Evolutionary conservation across 179 eudicot genomes (phyloP).

Genomic region (Camellia oleifera): DNA sequence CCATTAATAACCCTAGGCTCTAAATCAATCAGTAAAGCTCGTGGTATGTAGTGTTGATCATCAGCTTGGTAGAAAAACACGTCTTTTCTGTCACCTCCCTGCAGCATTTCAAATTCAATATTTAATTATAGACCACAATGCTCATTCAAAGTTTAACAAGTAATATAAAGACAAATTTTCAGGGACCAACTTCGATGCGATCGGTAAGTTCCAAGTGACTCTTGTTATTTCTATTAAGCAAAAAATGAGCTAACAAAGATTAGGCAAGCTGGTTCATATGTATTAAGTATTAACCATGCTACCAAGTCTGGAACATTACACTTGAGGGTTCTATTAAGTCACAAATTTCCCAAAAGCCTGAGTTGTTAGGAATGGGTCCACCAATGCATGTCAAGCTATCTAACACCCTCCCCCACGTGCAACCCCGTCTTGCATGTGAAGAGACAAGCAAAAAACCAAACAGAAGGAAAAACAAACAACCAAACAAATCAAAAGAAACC

Average conservation of each 20-base stretch:
- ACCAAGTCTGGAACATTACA: background rate
- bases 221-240: background rate
- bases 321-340: background rate
- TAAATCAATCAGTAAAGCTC: slow-evolving; percentile 91
- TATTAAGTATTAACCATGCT: background rate
- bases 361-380: too few species aligned
- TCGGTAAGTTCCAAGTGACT: background rate
- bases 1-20: slow-evolving; percentile 98
- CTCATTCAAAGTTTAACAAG: background rate
- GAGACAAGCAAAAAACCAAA: too few species aligned
- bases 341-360: too few species aligned
- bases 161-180: background rate
- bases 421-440: too few species aligned
- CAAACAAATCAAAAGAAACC: too few species aligned
- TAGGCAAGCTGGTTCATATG: background rate
- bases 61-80: slow-evolving; percentile 99
- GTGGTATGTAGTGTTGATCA: slow-evolving; percentile 96
- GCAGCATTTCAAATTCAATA: slow-evolving; percentile 23
- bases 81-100: slow-evolving; percentile 99
- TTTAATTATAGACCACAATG: background rate
- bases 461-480: too few species aligned
- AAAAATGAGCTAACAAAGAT: background rate
- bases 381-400: too few species aligned
- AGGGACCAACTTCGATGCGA: background rate
- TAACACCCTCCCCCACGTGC: too few species aligned